A percentile compares a stretch with the other conserved stretches of the same genome.
Evolutionary conservation across 148 eudicot species (phyloP).

Genomic region (Persicaria maculosa): DNA sequence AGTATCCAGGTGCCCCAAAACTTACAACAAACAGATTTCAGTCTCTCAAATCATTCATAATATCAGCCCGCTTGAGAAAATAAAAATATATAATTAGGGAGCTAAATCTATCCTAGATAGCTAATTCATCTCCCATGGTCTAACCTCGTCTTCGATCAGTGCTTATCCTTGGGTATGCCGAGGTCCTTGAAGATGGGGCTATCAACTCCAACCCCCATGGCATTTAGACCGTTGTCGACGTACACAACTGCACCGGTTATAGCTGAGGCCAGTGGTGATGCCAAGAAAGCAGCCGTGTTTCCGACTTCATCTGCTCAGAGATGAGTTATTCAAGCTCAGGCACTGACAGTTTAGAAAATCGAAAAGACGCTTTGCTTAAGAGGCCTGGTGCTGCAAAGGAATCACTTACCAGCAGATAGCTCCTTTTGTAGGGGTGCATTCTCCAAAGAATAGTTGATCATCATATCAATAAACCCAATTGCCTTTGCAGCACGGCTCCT

Average conservation of each 20-base stretch:
- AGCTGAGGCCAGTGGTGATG: conserved; percentile 91
- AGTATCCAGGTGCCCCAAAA: too few relatives aligned
- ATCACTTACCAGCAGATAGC: conserved; percentile 64
- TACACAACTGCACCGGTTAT: conserved; percentile 87
- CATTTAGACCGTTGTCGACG: conserved; percentile 88
- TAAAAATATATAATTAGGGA: background rate
- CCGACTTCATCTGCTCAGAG: conserved; percentile 78
- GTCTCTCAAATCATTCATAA: too few relatives aligned
- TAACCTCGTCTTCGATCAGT: conserved; percentile 15
- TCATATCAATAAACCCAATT: conserved; percentile 90
- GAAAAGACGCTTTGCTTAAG: background rate
- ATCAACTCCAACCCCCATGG: conserved; percentile 98
- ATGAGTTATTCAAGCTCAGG: background rate
- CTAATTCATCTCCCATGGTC: background rate
- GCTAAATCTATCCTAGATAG: background rate
- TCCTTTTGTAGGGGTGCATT: conserved; percentile 93
- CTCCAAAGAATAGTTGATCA: conserved; percentile 85
- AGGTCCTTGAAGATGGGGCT: conserved; percentile 75
- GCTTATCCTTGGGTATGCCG: conserved; percentile 53
- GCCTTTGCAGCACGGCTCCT: conserved; percentile 99
- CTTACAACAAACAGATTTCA: too few relatives aligned
- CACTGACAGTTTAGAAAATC: background rate
- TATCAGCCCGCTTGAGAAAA: too few relatives aligned
- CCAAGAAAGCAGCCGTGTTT: conserved; percentile 88
- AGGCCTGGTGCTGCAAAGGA: background rate